Evolutionary conservation across 257 asterid genomes (phyloP).

Genomic region (Pogostemon cablin): DNA sequence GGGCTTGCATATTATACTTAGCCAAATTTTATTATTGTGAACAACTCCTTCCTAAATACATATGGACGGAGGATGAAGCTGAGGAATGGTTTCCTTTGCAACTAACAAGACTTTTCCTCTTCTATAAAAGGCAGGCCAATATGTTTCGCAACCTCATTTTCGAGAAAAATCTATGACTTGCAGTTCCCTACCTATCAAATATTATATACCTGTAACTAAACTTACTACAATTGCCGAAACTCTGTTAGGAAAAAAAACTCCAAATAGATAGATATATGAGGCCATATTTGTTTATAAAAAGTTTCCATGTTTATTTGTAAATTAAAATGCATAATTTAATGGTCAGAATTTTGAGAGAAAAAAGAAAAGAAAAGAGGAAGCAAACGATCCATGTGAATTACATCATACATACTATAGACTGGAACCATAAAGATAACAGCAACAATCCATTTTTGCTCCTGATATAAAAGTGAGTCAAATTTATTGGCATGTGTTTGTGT

Average conservation of each 20-base stretch:
- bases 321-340: too few relatives aligned
- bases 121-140: slow-evolving; percentile 65
- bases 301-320: too few relatives aligned
- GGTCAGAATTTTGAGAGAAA: too few relatives aligned
- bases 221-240: not conserved
- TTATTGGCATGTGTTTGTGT: too few relatives aligned
- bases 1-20: slow-evolving; percentile 82
- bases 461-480: slow-evolving; percentile 25
- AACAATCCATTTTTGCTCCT: slow-evolving; percentile 98
- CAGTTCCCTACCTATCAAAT: slow-evolving; percentile 71
- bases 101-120: slow-evolving; percentile 38
- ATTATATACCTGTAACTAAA: slow-evolving; percentile 22
- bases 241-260: too few relatives aligned
- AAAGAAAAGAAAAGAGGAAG: too few relatives aligned
- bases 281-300: too few relatives aligned
- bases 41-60: slow-evolving; percentile 66
- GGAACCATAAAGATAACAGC: slow-evolving; percentile 88
- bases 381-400: not conserved
- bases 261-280: too few relatives aligned
- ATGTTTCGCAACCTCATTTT: slow-evolving; percentile 63
- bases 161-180: slow-evolving; percentile 63
- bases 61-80: slow-evolving; percentile 69
- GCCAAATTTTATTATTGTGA: slow-evolving; percentile 78
- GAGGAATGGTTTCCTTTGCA: slow-evolving; percentile 40
- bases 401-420: slow-evolving; percentile 68